phyloP scores from a whole-genome alignment of 1,139 yeast genomes.

The Scheffersomyces cryptocercus region DNA sequence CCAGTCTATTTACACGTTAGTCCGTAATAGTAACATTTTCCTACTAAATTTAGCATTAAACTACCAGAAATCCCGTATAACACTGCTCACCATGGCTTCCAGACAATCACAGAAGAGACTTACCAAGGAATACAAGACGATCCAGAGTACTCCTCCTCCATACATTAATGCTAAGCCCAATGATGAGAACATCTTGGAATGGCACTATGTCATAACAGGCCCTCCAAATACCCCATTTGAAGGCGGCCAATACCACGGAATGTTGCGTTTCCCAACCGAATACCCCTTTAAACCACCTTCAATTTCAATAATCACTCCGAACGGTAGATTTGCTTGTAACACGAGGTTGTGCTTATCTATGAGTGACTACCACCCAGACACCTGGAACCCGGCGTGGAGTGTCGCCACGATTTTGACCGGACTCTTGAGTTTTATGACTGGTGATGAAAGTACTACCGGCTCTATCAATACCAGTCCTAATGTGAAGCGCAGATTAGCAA shows the following conservation, averaged over 20 bases:
- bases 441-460: slow-evolving; percentile 40
- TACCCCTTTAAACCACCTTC: slow-evolving; percentile 95
- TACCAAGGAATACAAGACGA: slow-evolving; percentile 75
- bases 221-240: slow-evolving; percentile 86
- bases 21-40: no score
- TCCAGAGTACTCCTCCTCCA: slow-evolving; percentile 78
- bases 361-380: slow-evolving; percentile 91
- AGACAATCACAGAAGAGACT: slow-evolving; percentile 54
- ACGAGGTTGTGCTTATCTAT: slow-evolving; percentile 82
- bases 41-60: no score
- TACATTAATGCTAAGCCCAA: slow-evolving; percentile 81
- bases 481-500: slow-evolving; percentile 38
- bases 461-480: slow-evolving; percentile 37
- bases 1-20: no score
- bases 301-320: slow-evolving; percentile 86
- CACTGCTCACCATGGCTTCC: slow-evolving; percentile 40
- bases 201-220: slow-evolving; percentile 83
- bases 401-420: slow-evolving; percentile 87
- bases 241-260: slow-evolving; percentile 89
- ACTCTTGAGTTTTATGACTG: slow-evolving; percentile 83
- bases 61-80: no score
- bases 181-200: slow-evolving; percentile 52
- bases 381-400: slow-evolving; percentile 97
- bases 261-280: slow-evolving; percentile 77
- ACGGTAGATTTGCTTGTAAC: slow-evolving; percentile 76